These are phyloP conservation scores for Wickerhamomyces hampshirensis DNA, from an alignment of 805 yeast species.

Conservation along the genomic window DNA sequence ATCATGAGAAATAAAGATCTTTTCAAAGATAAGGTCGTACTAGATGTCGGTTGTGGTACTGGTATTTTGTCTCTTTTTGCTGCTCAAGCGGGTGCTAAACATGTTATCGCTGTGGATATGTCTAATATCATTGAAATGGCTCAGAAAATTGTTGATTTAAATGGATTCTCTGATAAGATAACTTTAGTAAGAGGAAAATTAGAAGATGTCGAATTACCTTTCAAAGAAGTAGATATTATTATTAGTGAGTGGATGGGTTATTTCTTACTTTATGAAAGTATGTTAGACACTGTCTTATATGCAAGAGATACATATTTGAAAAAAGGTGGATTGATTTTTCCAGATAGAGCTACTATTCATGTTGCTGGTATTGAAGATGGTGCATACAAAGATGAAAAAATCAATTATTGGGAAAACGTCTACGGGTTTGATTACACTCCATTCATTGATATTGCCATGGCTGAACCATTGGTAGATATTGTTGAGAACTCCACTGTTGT, in stretches of 20 bases:
- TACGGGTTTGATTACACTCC: conserved; percentile 96
- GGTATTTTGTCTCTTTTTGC: conserved; percentile 98
- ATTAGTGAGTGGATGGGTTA: conserved; percentile 99
- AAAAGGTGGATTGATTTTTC: conserved; percentile 85
- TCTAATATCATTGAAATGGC: conserved; percentile 96
- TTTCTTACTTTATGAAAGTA: conserved; percentile 89
- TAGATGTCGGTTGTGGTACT: conserved; percentile 99
- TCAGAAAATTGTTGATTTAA: conserved; percentile 74
- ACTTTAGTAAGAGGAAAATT: conserved; percentile 88
- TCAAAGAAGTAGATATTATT: conserved; percentile 85
- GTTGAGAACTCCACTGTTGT: conserved; percentile 74
- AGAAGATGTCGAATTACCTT: conserved; percentile 89
- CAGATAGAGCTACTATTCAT: conserved; percentile 87
- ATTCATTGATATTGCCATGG: conserved; percentile 78
- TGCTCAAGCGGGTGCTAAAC: conserved; percentile 97
- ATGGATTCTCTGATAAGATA: conserved; percentile 82
- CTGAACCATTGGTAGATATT: conserved; percentile 94
- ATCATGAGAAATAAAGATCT: conserved; percentile 84
- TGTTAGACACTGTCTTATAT: conserved; percentile 92
- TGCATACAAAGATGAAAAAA: conserved; percentile 85
- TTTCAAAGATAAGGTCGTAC: conserved; percentile 88
- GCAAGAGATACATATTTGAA: conserved; percentile 87
- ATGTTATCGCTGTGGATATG: conserved; percentile 96
- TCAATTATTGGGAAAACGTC: conserved; percentile 93
- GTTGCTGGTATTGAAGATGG: conserved; percentile 92